Conservation (phyloP, 1,284 basidiomycete species). For the Neonothopanus nambi region DNA sequence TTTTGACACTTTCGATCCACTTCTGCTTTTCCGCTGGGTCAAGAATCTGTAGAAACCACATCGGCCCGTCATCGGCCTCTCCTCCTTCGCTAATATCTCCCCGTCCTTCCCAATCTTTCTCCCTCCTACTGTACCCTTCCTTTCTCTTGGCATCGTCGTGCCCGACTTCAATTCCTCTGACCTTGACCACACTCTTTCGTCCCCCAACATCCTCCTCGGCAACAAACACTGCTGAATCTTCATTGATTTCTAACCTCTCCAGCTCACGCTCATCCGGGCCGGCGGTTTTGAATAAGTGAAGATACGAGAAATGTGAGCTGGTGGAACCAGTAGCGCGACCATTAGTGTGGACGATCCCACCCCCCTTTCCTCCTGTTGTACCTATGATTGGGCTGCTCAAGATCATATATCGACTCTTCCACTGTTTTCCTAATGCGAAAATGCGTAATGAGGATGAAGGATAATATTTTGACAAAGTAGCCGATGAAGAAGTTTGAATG, state of each 20-base stretch:
- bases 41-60: slow-evolving; percentile 70
- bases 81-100: slow-evolving; percentile 40
- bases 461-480: slow-evolving; percentile 61
- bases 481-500: slow-evolving; percentile 45
- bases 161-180: slow-evolving; percentile 62
- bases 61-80: slow-evolving; percentile 24
- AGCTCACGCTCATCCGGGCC: slow-evolving; percentile 62
- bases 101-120: slow-evolving; percentile 31
- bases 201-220: slow-evolving; percentile 69
- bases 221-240: slow-evolving; percentile 71
- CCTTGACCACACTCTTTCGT: slow-evolving; percentile 61
- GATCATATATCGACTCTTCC: slow-evolving; percentile 66
- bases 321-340: slow-evolving; percentile 33
- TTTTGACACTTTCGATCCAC: slow-evolving; percentile 76
- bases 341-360: slow-evolving; percentile 9
- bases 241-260: slow-evolving; percentile 71
- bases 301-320: slow-evolving; percentile 43
- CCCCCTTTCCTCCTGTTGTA: slow-evolving; percentile 10
- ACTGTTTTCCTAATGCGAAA: slow-evolving; percentile 69
- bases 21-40: slow-evolving; percentile 61
- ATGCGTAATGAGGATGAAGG: slow-evolving; percentile 65
- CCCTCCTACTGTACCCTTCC: slow-evolving; percentile 38
- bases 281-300: slow-evolving; percentile 70
- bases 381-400: slow-evolving; percentile 49
- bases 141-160: slow-evolving; percentile 49